Base-by-base conservation (phyloP, 768 basidiomycete genomes). In the Rhodotorula paludigena region DNA sequence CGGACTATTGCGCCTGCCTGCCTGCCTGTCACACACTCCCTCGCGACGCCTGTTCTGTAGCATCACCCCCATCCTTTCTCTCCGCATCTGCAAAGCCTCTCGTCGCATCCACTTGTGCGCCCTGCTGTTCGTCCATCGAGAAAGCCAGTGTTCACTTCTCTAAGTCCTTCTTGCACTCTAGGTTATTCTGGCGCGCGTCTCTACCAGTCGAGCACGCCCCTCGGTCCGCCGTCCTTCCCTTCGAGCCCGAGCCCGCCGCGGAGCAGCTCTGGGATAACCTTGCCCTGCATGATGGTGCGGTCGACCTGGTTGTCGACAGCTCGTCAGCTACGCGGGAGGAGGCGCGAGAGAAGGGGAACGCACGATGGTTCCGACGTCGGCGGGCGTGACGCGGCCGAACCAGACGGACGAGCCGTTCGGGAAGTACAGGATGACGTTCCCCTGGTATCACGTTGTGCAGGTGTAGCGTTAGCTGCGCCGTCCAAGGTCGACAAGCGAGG, bases 331-430 rank as follows among this genome's bases (percentile, higher is more conserved):
- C n/a, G n/a, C n/a, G n/a, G 39, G 35, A 10, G 33, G n/a, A 32
- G 38, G 18, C 42, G 8, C 42, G 42, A 21, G 42, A 21, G 30
- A 39, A 15, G 12, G 92, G 8, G 49, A 52, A 8, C 52, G 21
- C 32, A 53, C 90, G 62, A 93, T 86, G 10, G 87, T 84, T 66
- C 88, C 86, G 56, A 92, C 88, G 75, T 94, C 89, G 76, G 91
- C 88, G 14, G 93, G 87, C 33, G 88, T 88, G 11, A 96, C 92
- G 33, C 94, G 86, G 30, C 94, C 94, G 74, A 97, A 97, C 87
- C 92, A 97, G 36, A 97, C 83, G 45, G 86, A 85, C 32, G 89
- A 84, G 0, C 74, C 74, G 60, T 69, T 73, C 15, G 74, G 74
- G 52, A 73, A 69, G 52, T 60, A 65, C n/a, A 75, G 58, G 25